Conservation (phyloP, 2,329 filamentous ascomycete genomes). For the Ascochyta fabae region DNA sequence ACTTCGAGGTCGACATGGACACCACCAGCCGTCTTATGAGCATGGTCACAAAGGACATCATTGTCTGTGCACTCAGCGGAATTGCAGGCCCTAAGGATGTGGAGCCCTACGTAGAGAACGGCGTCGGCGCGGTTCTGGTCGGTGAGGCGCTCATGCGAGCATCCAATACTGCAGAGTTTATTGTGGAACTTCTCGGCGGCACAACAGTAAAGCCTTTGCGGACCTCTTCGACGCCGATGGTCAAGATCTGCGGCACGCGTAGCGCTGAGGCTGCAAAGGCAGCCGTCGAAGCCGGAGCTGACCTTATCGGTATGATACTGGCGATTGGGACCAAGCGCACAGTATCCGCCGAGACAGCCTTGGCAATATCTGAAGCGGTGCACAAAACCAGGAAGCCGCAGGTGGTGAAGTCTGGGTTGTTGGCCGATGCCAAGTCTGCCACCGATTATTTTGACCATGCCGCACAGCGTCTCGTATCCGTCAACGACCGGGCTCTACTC, state of each 20-base stretch:
- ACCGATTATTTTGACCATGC: slow-evolving; percentile 76
- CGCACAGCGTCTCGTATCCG: slow-evolving; percentile 52
- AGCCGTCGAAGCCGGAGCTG: slow-evolving; percentile 85
- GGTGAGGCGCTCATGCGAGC: slow-evolving; percentile 97
- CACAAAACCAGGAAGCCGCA: slow-evolving; percentile 60
- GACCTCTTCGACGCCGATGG: slow-evolving; percentile 59
- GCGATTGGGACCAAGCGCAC: slow-evolving; percentile 81
- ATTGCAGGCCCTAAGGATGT: slow-evolving; percentile 92
- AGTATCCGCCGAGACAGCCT: slow-evolving; percentile 78
- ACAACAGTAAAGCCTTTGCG: slow-evolving; percentile 29
- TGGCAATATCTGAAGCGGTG: slow-evolving; percentile 80
- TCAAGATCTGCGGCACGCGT: slow-evolving; percentile 95
- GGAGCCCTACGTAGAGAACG: slow-evolving; percentile 82
- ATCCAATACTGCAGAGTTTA: slow-evolving; percentile 80
- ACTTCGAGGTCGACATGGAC: slow-evolving; percentile 93
- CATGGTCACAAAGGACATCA: slow-evolving; percentile 82
- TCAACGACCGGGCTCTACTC: slow-evolving; percentile 71
- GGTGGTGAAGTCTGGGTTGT: slow-evolving; percentile 25
- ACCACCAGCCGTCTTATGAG: slow-evolving; percentile 89
- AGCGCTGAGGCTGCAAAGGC: slow-evolving; percentile 78
- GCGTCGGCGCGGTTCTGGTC: slow-evolving; percentile 90
- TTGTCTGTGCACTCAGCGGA: slow-evolving; percentile 92
- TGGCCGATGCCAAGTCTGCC: slow-evolving; percentile 46
- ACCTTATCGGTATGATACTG: slow-evolving; percentile 91
- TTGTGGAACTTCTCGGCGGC: slow-evolving; percentile 78